Base-by-base conservation (phyloP, 805 yeast genomes). In the Pichia heedii region DNA sequence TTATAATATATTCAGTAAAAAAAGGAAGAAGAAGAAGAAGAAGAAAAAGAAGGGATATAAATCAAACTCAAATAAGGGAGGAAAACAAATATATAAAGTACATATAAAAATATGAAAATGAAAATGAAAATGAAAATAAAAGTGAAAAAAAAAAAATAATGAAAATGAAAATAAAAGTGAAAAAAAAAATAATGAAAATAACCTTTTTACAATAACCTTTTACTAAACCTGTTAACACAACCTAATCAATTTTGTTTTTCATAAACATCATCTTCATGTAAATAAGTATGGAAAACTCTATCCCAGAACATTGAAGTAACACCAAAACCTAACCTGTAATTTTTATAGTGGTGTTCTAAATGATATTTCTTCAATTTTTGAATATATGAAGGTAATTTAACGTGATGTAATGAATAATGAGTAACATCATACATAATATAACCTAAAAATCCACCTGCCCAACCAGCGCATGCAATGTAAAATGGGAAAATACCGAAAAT, bases 231-330 rank as follows among this genome's bases (percentile, higher is more conserved):
- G n/a, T 11, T 29, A 16, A 5, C 20, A 7, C 6, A 7, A 18
- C 7, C 5, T 10, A 3, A 9, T 43, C 39, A 70, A 54, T 44
- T 57, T 40, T 39, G 62, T 62, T 71, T 75, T 55, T 71, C 62
- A 50, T 57, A 70, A 37, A 77, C 71, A 39, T 56, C 61, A 35
- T 64, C 65, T 20, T 68, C 68, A 37, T 74, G 71, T 55, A 87
- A 69, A 51, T 79, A 81, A 34, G 97, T 90, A 46, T 84, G 85
- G 62, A 93, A 93, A 11, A 93, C 85, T 22, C 67, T 74, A 63
- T 93, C 98, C 98, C 98, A 93, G 66, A 86, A 86, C 66, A 77
- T 79, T 49, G 88, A 76, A 26, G 97, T 87, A 50, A 93, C 97
- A 53, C 99, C 99, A 54, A 89, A 93, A 1, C 97, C 99, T 54